Evolutionary conservation across 805 yeast genomes (phyloP).

Genomic region (Nakazawaea ambrosiae): DNA sequence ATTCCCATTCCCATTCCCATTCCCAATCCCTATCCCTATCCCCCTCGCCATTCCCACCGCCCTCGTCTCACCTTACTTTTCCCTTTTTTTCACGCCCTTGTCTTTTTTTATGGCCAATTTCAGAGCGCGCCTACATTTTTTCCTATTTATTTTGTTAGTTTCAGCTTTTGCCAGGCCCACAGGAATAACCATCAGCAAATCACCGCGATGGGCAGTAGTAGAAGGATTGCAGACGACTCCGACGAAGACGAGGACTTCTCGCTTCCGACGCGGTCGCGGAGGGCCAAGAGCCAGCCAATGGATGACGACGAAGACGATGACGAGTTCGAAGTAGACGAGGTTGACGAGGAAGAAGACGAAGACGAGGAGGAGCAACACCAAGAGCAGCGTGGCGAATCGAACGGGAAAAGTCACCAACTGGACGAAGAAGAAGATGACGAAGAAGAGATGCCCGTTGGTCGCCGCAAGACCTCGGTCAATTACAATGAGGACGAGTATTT

Average conservation of each 20-base stretch:
- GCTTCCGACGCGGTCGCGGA: background rate
- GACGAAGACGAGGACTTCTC: background rate
- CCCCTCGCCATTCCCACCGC: background rate
- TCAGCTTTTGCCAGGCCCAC: too few relatives aligned
- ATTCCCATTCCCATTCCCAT: background rate
- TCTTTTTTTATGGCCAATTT: background rate
- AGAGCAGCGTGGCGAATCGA: constrained; percentile 17
- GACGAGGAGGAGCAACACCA: constrained; percentile 16
- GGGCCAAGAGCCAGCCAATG: background rate
- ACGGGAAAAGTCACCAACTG: constrained; percentile 5
- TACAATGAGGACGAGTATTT: constrained; percentile 25
- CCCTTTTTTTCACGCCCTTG: background rate
- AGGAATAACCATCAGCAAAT: too few relatives aligned
- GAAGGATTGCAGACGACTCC: too few relatives aligned
- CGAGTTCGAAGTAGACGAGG: background rate
- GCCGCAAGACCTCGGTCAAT: constrained; percentile 22
- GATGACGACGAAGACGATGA: background rate
- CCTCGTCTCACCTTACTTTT: background rate
- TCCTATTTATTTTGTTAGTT: too few relatives aligned
- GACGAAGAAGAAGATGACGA: constrained; percentile 7
- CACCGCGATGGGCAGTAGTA: too few relatives aligned
- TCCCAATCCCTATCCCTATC: background rate
- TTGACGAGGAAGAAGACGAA: constrained; percentile 5
- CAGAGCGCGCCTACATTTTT: background rate
- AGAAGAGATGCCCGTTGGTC: constrained; percentile 2